Evolutionary conservation across 2,329 filamentous ascomycete species (phyloP).

Genomic region (Zymoseptoria pseudotritici): DNA sequence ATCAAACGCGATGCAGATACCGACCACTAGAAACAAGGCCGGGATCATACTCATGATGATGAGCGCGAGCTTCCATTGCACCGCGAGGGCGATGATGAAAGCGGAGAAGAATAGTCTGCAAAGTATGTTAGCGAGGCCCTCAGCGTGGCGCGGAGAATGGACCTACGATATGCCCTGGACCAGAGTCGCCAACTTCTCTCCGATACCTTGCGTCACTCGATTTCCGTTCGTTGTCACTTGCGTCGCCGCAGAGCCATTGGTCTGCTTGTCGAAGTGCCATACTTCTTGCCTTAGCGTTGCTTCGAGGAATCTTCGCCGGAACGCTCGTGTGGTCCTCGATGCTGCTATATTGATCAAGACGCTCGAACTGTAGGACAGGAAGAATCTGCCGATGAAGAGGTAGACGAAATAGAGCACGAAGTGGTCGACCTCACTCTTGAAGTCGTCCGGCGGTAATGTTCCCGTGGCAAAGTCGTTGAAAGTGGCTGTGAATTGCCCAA

Average conservation of each 20-base stretch:
- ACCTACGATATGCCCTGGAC: conserved; percentile 26
- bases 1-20: conserved; percentile 29
- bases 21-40: conserved; percentile 31
- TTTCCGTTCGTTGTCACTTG: conserved; percentile 28
- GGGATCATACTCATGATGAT: conserved; percentile 44
- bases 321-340: conserved; percentile 43
- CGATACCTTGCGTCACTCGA: conserved; percentile 34
- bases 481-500: conserved; percentile 42
- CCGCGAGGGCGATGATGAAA: conserved; percentile 34
- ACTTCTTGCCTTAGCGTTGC: conserved; percentile 59
- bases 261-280: conserved; percentile 55
- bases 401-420: conserved; percentile 60
- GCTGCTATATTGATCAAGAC: conserved; percentile 43
- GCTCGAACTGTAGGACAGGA: conserved; percentile 50
- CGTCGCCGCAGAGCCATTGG: conserved; percentile 40
- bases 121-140: background rate
- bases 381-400: conserved; percentile 60
- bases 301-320: conserved; percentile 56
- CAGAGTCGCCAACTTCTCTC: conserved; percentile 32
- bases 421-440: conserved; percentile 17
- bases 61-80: conserved; percentile 39
- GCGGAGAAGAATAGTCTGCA: conserved; percentile 31
- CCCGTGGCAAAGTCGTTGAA: conserved; percentile 37
- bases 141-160: background rate
- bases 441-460: conserved; percentile 8